Percentiles rank a stretch among this genome's conserved stretches.
phyloP scores from a whole-genome alignment of 169 alveolate species.

The Perkinsus olseni region DNA sequence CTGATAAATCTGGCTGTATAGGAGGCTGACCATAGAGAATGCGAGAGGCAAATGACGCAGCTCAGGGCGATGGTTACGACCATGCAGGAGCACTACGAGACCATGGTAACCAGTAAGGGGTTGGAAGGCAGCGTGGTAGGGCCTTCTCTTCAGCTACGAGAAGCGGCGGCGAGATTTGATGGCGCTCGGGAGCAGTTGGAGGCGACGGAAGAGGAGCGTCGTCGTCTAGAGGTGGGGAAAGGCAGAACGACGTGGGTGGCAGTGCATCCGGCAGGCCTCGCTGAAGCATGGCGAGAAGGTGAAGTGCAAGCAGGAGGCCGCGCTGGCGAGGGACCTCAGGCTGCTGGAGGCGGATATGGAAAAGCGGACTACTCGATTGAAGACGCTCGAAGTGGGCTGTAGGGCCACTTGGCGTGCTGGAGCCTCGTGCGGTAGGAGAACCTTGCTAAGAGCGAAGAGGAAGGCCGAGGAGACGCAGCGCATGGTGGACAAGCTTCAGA shows the following conservation, averaged over 20 bases:
- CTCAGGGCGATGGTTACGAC: background rate
- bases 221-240: background rate
- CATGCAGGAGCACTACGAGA: background rate
- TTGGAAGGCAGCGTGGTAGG: background rate
- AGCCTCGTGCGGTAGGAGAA: background rate
- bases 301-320: background rate
- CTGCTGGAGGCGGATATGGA: background rate
- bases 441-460: background rate
- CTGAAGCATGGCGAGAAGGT: background rate
- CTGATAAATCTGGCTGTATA: background rate
- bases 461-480: background rate
- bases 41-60: background rate
- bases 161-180: background rate
- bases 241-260: background rate
- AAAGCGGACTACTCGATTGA: background rate
- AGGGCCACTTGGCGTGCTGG: background rate
- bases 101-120: background rate
- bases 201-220: background rate
- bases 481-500: background rate
- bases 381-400: background rate
- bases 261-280: background rate
- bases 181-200: background rate
- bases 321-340: background rate
- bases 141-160: background rate
- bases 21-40: background rate